Percentiles rank a stretch among this genome's conserved stretches.
phyloP scores from a whole-genome alignment of 768 basidiomycete genomes.

The Sporobolomyces pararoseus region DNA sequence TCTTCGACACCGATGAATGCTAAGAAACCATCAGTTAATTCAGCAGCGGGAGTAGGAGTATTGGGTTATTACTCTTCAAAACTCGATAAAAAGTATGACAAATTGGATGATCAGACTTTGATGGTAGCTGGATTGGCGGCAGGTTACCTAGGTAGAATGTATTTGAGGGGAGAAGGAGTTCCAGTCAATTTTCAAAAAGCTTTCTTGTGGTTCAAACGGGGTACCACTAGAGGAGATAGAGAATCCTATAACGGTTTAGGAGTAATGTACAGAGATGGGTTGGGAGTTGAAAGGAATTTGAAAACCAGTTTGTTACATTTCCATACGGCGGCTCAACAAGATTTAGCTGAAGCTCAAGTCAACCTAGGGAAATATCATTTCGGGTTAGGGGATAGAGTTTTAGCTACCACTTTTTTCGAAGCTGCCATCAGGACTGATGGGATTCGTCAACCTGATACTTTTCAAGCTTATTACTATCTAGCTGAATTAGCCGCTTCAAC shows the following conservation, averaged over 20 bases:
- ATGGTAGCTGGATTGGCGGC: constrained; percentile 75
- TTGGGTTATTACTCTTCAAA: constrained; percentile 46
- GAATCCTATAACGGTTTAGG: constrained; percentile 88
- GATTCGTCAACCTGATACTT: constrained; percentile 59
- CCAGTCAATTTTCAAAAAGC: constrained; percentile 66
- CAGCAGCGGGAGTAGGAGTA: not conserved
- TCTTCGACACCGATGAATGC: not conserved
- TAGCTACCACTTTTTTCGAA: constrained; percentile 74
- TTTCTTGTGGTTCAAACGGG: constrained; percentile 85
- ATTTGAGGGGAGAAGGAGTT: constrained; percentile 85
- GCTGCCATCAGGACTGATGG: constrained; percentile 71
- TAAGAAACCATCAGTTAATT: not conserved
- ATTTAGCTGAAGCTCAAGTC: constrained; percentile 86
- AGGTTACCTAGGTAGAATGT: constrained; percentile 88
- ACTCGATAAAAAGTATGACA: constrained; percentile 45
- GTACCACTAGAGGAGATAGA: constrained; percentile 58
- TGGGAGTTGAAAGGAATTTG: constrained; percentile 64
- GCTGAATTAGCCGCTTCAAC: constrained; percentile 67
- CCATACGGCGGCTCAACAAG: constrained; percentile 72
- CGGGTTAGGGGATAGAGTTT: constrained; percentile 62
- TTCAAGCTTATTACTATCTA: constrained; percentile 91
- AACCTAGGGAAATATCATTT: constrained; percentile 69
- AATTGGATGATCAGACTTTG: constrained; percentile 50
- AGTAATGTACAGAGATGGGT: constrained; percentile 84
- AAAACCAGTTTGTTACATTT: constrained; percentile 67